Conservation (phyloP, 2,329 filamentous ascomycete genomes). For the Westerdykella aurantiaca region DNA sequence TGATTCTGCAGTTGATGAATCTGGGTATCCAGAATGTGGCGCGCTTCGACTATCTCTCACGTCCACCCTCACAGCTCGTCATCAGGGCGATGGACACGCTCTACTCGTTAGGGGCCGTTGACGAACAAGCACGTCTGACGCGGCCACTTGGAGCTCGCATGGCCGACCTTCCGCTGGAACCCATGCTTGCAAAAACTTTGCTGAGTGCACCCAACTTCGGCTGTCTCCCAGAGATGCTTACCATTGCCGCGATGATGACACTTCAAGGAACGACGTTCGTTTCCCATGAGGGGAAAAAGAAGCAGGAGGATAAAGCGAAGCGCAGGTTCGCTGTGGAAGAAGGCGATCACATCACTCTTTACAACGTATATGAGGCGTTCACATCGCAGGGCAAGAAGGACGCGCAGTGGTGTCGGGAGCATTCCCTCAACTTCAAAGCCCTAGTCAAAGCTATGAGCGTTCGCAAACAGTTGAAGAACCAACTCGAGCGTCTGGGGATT, state of each 20-base stretch:
- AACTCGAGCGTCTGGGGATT: slow-evolving; percentile 79
- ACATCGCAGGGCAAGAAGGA: slow-evolving; percentile 77
- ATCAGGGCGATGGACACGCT: slow-evolving; percentile 82
- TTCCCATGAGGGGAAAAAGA: slow-evolving; percentile 70
- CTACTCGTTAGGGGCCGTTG: slow-evolving; percentile 78
- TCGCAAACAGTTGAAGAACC: slow-evolving; percentile 76
- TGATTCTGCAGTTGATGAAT: slow-evolving; percentile 87
- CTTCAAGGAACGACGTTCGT: slow-evolving; percentile 80
- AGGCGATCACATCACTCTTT: slow-evolving; percentile 84
- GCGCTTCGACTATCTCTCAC: slow-evolving; percentile 80
- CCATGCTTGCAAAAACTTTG: slow-evolving; percentile 90
- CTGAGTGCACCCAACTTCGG: slow-evolving; percentile 68
- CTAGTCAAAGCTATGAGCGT: slow-evolving; percentile 80
- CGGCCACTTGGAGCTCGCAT: slow-evolving; percentile 81
- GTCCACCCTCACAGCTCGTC: slow-evolving; percentile 79
- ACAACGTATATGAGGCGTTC: slow-evolving; percentile 92
- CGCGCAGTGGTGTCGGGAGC: slow-evolving; percentile 77
- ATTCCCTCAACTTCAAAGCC: slow-evolving; percentile 80
- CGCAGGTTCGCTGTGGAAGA: slow-evolving; percentile 86
- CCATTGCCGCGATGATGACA: slow-evolving; percentile 90
- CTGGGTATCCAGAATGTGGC: slow-evolving; percentile 92
- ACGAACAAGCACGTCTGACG: slow-evolving; percentile 85
- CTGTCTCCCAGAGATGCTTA: slow-evolving; percentile 80
- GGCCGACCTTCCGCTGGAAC: slow-evolving; percentile 88
- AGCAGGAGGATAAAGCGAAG: slow-evolving; percentile 64